Percentiles rank a stretch among this genome's conserved stretches.
Conservation (phyloP, 495 filamentous ascomycete species). For the Penicillium lividum region DNA sequence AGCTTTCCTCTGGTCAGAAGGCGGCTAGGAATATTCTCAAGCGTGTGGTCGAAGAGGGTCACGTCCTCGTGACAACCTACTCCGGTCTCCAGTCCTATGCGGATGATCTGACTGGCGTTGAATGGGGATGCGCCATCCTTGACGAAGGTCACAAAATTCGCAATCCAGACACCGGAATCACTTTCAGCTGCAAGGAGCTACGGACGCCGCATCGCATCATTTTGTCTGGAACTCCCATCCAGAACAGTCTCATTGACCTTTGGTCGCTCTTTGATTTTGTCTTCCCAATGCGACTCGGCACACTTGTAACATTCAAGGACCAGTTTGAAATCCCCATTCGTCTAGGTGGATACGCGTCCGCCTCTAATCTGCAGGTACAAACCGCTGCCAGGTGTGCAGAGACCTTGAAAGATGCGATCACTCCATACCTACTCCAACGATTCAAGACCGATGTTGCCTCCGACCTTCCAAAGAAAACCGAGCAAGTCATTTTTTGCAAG, state of each 20-base stretch:
- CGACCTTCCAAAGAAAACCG: constrained; percentile 90
- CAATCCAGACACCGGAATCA: constrained; percentile 90
- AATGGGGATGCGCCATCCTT: constrained; percentile 92
- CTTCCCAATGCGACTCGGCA: constrained; percentile 92
- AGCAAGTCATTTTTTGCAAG: constrained; percentile 94
- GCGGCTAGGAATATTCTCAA: constrained; percentile 77
- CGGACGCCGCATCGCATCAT: constrained; percentile 87
- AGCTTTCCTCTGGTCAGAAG: constrained; percentile 54
- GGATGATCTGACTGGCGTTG: constrained; percentile 70
- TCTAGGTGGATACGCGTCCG: constrained; percentile 89
- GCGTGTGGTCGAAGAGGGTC: constrained; percentile 80
- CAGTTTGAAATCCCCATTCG: constrained; percentile 92
- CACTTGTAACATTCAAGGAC: constrained; percentile 81
- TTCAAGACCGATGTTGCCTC: constrained; percentile 92
- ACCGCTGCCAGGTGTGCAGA: constrained; percentile 89
- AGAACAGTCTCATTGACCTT: constrained; percentile 94
- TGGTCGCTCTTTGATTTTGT: constrained; percentile 98
- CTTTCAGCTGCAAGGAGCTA: constrained; percentile 89
- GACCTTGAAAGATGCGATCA: constrained; percentile 86
- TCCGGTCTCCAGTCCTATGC: constrained; percentile 87
- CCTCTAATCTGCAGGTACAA: constrained; percentile 87
- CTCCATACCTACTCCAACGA: constrained; percentile 88
- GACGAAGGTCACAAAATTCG: constrained; percentile 98
- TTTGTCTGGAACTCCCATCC: constrained; percentile 93
- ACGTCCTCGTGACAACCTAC: constrained; percentile 94